Conservation (phyloP, 2,329 filamentous ascomycete species). For the Aspergillus sclerotialis region DNA sequence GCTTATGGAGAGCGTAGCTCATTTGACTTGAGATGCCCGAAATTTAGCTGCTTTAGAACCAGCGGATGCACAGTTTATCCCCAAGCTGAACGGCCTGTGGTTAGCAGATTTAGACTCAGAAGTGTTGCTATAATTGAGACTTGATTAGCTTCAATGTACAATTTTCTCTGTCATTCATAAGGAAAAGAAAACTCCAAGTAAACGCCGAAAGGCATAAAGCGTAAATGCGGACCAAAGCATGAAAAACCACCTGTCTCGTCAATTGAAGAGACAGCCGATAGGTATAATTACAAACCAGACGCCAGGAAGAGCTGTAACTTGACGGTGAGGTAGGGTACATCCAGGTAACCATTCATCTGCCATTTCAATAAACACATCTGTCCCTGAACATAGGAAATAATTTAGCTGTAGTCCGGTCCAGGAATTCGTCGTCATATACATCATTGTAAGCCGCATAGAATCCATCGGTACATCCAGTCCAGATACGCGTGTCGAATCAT, state of each 20-base stretch:
- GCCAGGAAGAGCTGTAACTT: background rate
- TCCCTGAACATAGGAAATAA: background rate
- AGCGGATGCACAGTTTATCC: too few relatives aligned
- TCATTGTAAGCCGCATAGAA: background rate
- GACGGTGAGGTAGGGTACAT: background rate
- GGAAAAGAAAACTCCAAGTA: background rate
- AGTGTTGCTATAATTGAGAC: background rate
- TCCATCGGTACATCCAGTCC: conserved; percentile 1
- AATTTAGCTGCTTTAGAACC: too few relatives aligned
- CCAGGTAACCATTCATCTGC: background rate
- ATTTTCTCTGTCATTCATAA: background rate
- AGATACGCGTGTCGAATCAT: background rate
- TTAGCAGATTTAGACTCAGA: too few relatives aligned
- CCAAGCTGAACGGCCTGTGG: too few relatives aligned
- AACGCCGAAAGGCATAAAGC: background rate
- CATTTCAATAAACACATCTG: background rate
- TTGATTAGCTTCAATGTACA: background rate
- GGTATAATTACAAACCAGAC: background rate
- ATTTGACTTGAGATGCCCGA: too few relatives aligned
- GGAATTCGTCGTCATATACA: background rate
- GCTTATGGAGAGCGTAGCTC: too few relatives aligned
- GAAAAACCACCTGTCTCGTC: background rate
- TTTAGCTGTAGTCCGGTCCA: background rate
- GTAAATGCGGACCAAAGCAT: background rate
- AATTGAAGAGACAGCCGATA: too few relatives aligned